Conservation (phyloP, 805 yeast species). For the Sungouiozyma intestinalis region DNA sequence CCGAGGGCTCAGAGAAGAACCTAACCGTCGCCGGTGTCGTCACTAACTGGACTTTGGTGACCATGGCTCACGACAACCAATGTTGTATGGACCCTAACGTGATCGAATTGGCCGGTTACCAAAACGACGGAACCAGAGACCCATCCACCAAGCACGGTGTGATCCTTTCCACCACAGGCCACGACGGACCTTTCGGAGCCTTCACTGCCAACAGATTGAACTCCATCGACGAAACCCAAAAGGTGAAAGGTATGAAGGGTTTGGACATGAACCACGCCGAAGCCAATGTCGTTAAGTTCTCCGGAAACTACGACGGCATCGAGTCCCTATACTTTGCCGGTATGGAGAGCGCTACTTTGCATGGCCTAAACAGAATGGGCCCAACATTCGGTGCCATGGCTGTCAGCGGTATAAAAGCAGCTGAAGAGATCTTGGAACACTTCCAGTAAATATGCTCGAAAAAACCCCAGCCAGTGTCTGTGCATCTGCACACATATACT, state of each 20-base stretch:
- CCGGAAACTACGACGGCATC: constrained; percentile 34
- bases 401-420: constrained; percentile 69
- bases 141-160: constrained; percentile 34
- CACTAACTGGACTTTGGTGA: constrained; percentile 72
- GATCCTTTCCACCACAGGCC: constrained; percentile 66
- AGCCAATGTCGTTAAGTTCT: constrained; percentile 60
- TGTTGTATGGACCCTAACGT: constrained; percentile 80
- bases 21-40: constrained; percentile 69
- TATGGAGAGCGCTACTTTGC: constrained; percentile 71
- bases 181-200: constrained; percentile 79
- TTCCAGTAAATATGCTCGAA: constrained; percentile 7
- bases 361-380: constrained; percentile 74
- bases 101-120: constrained; percentile 41
- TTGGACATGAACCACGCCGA: constrained; percentile 71
- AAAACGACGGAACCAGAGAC: constrained; percentile 25
- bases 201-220: constrained; percentile 63
- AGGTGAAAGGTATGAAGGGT: constrained; percentile 64
- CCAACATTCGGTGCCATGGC: constrained; percentile 81
- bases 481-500: too few relatives aligned
- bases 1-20: constrained; percentile 30
- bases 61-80: constrained; percentile 66
- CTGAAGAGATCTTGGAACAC: constrained; percentile 37
- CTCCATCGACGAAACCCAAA: constrained; percentile 35
- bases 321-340: constrained; percentile 37
- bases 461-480: too few relatives aligned